Evolutionary conservation across 192 early-diverging fungal genomes (phyloP), one percentile per base, ranked within the genome.

Genomic region (Physocladia obscura): DNA sequence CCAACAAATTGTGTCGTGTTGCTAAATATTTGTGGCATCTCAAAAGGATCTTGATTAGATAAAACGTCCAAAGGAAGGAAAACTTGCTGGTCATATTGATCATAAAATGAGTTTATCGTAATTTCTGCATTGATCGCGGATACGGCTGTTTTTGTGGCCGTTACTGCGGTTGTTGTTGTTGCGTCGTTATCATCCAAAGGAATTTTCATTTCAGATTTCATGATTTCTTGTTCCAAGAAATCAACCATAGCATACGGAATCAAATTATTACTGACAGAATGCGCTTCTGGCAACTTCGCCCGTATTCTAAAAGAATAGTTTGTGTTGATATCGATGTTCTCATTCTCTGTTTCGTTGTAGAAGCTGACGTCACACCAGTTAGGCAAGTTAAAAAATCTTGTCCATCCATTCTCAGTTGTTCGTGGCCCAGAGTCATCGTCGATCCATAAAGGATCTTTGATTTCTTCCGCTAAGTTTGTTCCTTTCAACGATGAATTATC

Each of bases 351-450:
- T 51, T 86, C 76, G 27, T 72, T 79, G 80, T 92, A 96, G 70
- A 95, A 98, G 59, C 91, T 93, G 63, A 89, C 88, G 69, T 96
- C 94, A 21, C 97, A 82, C 96, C 96, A 98, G 70, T 91, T 86
- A 0, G 96, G 94, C 52, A 94, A 88, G 67, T 85, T 78, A 76
- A 91, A 91, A 57, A 78, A 81, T 2, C 29, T 47, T 5, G 40
- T 30, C 29, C 58, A 22, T 2, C 72, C 81, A 5, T 56, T 65
- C 35, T 60, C 73, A 31, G 70, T 70, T 1, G 76, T 37, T 15
- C 61, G 35, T n/a, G 64, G 54, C 15, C 26, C 21, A 2, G 15
- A 21, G 17, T 47, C 60, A 50, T 79, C 79, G 48, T 84, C 78
- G 44, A 50, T 65, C 57, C 80, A 87, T 2, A 86, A 73, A 26